Percentiles rank a stretch among this genome's conserved stretches.
phyloP scores from a whole-genome alignment of 176 grass and related monocot species.

The Bromus sterilis region DNA sequence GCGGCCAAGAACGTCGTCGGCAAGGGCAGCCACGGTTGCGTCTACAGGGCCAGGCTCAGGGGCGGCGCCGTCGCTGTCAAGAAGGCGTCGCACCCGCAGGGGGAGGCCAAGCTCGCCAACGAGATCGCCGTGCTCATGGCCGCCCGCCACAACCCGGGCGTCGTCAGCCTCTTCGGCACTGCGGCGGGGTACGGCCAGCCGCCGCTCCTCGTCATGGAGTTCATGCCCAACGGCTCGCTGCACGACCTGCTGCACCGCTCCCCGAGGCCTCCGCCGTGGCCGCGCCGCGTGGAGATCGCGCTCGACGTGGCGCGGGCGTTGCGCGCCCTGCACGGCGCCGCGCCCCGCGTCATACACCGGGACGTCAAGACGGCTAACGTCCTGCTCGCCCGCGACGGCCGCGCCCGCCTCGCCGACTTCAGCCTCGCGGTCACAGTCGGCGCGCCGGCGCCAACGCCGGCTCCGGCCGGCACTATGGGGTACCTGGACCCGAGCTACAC shows the following conservation, averaged over 20 bases:
- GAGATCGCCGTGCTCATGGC: slow-evolving; percentile 80
- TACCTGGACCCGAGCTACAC: slow-evolving; percentile 96
- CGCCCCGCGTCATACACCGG: slow-evolving; percentile 56
- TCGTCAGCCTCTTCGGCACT: slow-evolving; percentile 63
- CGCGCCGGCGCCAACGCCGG: background rate
- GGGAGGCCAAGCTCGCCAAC: slow-evolving; percentile 57
- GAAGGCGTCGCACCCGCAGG: slow-evolving; percentile 40
- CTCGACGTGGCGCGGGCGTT: slow-evolving; percentile 71
- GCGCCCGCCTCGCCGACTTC: slow-evolving; percentile 79
- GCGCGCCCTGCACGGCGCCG: slow-evolving; percentile 48
- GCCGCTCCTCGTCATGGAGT: slow-evolving; percentile 75
- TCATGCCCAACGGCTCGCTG: slow-evolving; percentile 75
- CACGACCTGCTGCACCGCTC: slow-evolving; percentile 72
- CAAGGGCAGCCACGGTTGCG: slow-evolving; percentile 90
- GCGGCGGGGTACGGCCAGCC: background rate
- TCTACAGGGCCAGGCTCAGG: slow-evolving; percentile 61
- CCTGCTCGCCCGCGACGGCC: slow-evolving; percentile 48
- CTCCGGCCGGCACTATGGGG: slow-evolving; percentile 84
- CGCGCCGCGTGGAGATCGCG: slow-evolving; percentile 46
- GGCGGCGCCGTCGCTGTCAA: slow-evolving; percentile 51
- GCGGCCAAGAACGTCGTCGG: slow-evolving; percentile 57
- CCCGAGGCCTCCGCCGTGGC: slow-evolving; percentile 54
- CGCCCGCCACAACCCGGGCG: slow-evolving; percentile 24
- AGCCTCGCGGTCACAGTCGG: slow-evolving; percentile 62
- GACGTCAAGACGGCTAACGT: slow-evolving; percentile 93